Conservation (phyloP, 352 stramenopile genomes). For the Globisporangium carolinianum region DNA sequence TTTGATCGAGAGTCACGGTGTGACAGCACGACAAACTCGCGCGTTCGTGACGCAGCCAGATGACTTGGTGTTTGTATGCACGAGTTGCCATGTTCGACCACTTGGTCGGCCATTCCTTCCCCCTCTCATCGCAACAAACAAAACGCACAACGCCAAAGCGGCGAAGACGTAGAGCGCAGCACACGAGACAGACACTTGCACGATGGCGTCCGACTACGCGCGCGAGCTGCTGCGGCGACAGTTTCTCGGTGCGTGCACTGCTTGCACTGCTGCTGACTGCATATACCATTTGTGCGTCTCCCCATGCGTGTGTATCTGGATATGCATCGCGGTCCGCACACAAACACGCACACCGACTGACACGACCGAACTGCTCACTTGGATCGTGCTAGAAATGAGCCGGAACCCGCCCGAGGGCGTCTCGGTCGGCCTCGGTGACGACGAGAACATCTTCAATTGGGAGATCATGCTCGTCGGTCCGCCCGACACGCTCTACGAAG, state of each 20-base stretch:
- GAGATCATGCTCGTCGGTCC: slow-evolving; percentile 97
- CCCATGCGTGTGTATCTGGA: background rate
- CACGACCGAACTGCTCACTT: background rate
- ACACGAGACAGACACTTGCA: background rate
- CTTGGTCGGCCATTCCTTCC: background rate
- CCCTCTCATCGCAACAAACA: background rate
- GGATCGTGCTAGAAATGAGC: slow-evolving; percentile 88
- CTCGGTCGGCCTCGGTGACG: slow-evolving; percentile 95
- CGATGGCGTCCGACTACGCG: slow-evolving; percentile 53
- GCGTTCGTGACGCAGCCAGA: background rate
- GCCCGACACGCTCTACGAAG: slow-evolving; percentile 92
- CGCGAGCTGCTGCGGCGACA: slow-evolving; percentile 77
- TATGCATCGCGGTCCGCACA: background rate
- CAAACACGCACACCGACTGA: background rate
- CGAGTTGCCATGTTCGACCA: background rate
- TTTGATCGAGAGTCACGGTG: background rate
- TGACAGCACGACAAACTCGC: background rate
- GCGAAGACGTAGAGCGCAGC: background rate
- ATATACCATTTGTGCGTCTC: background rate
- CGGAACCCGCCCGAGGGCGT: slow-evolving; percentile 98
- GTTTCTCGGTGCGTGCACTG: slow-evolving; percentile 52
- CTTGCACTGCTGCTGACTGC: background rate
- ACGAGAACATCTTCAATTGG: slow-evolving; percentile 99
- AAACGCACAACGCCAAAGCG: background rate
- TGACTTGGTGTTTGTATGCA: background rate